Percentiles rank a stretch among this genome's conserved stretches.
These are phyloP conservation scores for Populus hybrid DNA, from an alignment of 441 rosid genomes.

Conservation along the genomic window DNA sequence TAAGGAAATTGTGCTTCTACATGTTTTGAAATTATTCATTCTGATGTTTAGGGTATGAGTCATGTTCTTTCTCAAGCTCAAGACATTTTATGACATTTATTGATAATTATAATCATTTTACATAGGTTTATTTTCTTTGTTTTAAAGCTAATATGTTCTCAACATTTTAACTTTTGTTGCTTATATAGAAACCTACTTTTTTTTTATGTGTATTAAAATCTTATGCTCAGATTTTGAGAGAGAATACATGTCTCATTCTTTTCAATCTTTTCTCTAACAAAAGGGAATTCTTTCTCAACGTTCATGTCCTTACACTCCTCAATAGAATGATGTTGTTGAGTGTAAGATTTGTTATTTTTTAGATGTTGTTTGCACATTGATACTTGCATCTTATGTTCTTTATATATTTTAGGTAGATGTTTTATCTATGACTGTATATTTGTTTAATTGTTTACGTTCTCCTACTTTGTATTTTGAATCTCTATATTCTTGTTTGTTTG, in stretches of 20 bases:
- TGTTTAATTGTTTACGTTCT: not conserved
- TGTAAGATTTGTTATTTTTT: not conserved
- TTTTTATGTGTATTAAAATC: not conserved
- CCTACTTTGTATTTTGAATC: no score
- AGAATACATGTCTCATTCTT: conserved; percentile 1
- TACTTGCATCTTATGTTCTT: not conserved
- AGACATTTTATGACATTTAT: not conserved
- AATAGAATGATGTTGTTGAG: not conserved
- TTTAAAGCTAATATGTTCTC: not conserved
- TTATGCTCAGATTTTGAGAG: not conserved
- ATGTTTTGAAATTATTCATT: not conserved
- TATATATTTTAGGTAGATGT: not conserved
- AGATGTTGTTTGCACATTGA: not conserved
- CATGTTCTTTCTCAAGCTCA: conserved; percentile 1
- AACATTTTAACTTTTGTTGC: not conserved
- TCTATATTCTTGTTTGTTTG: no score
- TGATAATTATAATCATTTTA: not conserved
- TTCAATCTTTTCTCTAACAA: not conserved
- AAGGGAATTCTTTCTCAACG: not conserved
- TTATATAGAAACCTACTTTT: not conserved
- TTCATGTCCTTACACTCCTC: no score
- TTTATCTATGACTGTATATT: not conserved
- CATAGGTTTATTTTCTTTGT: not conserved
- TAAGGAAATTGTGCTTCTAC: not conserved
- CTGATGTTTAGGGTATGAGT: not conserved